Evolutionary conservation across 2,329 filamentous ascomycete genomes (phyloP).

Genomic region (Sporothrix pallida): DNA sequence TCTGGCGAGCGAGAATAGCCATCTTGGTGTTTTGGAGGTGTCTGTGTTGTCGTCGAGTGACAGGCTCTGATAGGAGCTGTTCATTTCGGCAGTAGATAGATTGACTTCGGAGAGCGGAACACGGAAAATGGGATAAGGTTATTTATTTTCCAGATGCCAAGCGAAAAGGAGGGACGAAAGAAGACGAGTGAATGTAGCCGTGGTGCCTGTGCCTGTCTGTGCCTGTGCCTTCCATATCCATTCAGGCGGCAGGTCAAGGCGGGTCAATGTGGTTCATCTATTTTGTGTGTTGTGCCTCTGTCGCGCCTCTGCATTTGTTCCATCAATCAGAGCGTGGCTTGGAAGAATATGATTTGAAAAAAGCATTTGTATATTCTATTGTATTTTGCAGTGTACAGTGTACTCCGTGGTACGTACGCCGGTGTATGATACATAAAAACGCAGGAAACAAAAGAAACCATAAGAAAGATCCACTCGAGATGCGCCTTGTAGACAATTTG

Average conservation of each 20-base stretch:
- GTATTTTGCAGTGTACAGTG: not conserved
- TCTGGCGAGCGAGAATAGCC: not conserved
- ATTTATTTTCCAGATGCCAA: slow-evolving; percentile 15
- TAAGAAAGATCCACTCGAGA: not conserved
- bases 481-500: slow-evolving; percentile 1
- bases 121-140: not conserved
- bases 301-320: not conserved
- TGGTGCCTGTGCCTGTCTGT: not conserved
- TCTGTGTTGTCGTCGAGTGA: not conserved
- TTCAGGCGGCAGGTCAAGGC: slow-evolving; percentile 15
- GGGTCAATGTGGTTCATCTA: not conserved
- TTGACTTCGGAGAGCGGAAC: not conserved
- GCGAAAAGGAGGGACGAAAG: not conserved
- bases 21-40: not conserved
- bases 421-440: slow-evolving; percentile 3
- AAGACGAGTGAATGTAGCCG: not conserved
- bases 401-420: not conserved
- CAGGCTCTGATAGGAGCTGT: not conserved
- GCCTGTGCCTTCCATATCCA: not conserved
- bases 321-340: not conserved
- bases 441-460: not conserved
- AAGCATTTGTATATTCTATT: slow-evolving; percentile 12
- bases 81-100: not conserved
- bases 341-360: not conserved
- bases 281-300: no score